Evolutionary conservation across 2,329 filamentous ascomycete genomes (phyloP).

Genomic region (Daldinia eschscholtzii): DNA sequence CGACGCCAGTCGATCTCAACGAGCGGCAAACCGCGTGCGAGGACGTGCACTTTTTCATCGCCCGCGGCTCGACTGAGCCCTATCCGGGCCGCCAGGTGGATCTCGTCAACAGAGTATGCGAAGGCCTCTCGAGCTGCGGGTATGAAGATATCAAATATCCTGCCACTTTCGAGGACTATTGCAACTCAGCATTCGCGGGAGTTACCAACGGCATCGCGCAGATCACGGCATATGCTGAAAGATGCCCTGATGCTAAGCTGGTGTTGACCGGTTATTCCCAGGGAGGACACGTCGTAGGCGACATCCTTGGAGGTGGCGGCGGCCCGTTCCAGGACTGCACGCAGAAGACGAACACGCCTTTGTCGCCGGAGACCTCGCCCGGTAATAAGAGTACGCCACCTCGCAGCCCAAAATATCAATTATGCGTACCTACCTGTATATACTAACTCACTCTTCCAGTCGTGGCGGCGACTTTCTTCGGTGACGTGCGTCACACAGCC

Average conservation of each 20-base stretch:
- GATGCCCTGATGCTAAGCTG: slow-evolving; percentile 49
- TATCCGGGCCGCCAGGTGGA: slow-evolving; percentile 46
- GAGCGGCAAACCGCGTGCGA: neutral
- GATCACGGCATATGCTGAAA: slow-evolving; percentile 47
- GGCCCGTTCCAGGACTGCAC: slow-evolving; percentile 38
- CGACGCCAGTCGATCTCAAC: neutral
- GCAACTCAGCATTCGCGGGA: slow-evolving; percentile 45
- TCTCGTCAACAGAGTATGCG: slow-evolving; percentile 44
- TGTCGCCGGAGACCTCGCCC: slow-evolving; percentile 12
- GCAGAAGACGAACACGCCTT: slow-evolving; percentile 25
- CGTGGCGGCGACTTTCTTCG: slow-evolving; percentile 46
- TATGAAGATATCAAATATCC: slow-evolving; percentile 45
- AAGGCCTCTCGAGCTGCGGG: slow-evolving; percentile 43
- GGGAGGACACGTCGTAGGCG: slow-evolving; percentile 39
- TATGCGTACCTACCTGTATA: neutral
- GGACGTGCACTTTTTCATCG: neutral
- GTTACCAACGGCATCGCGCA: slow-evolving; percentile 42
- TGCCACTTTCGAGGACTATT: slow-evolving; percentile 46
- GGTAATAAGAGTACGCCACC: neutral
- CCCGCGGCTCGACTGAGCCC: slow-evolving; percentile 4
- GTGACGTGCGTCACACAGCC: slow-evolving; percentile 49
- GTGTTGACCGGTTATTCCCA: slow-evolving; percentile 51
- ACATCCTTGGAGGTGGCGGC: slow-evolving; percentile 45
- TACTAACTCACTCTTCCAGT: slow-evolving; percentile 29
- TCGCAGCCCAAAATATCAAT: neutral